phyloP scores from a whole-genome alignment of 495 filamentous ascomycete species.

The Parmelia sp. region DNA sequence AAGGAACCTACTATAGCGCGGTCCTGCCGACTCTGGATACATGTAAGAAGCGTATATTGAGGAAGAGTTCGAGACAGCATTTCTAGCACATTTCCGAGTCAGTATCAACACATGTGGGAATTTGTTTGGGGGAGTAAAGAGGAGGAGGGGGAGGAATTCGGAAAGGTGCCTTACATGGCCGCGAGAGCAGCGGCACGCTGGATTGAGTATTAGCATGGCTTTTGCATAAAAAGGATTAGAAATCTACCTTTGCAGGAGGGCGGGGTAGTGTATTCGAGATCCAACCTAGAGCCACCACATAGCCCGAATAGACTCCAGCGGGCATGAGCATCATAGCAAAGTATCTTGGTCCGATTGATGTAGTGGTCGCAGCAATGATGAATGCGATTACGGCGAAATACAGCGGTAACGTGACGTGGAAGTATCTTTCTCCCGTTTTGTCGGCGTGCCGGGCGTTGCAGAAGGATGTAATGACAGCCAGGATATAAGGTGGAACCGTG shows the following conservation, averaged over 20 bases:
- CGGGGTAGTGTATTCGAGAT: conserved; percentile 73
- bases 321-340: conserved; percentile 82
- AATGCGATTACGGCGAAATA: conserved; percentile 64
- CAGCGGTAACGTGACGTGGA: conserved; percentile 64
- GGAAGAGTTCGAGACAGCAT: conserved; percentile 67
- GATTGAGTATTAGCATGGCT: no score
- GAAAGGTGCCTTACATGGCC: no score
- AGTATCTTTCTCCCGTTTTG: conserved; percentile 70
- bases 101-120: no score
- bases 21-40: conserved; percentile 50
- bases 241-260: conserved; percentile 62
- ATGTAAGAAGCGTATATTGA: conserved; percentile 72
- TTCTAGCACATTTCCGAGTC: no score
- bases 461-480: conserved; percentile 64
- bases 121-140: no score
- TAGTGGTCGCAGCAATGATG: conserved; percentile 68
- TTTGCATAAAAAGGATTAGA: background rate
- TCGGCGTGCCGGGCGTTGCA: conserved; percentile 75
- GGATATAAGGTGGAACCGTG: conserved; percentile 68
- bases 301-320: conserved; percentile 47
- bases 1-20: conserved; percentile 37
- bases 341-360: conserved; percentile 58
- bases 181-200: no score
- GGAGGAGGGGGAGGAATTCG: no score
- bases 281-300: conserved; percentile 70